Base-by-base conservation (phyloP, 441 rosid species). In the Corymbia citriodora region DNA sequence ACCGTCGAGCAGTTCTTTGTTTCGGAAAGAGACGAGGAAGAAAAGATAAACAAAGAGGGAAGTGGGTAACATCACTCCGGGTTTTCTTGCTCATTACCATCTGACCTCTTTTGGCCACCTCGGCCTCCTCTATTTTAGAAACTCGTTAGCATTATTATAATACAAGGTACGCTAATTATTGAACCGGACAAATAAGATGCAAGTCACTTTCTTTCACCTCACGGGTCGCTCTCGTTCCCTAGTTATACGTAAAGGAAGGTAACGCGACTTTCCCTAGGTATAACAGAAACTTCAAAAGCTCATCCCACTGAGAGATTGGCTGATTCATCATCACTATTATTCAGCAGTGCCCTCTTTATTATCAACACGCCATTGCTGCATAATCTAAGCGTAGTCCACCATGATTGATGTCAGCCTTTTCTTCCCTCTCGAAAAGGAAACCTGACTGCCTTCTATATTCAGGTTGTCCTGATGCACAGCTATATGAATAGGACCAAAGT, bases 51-150 rank as follows among this genome's bases (percentile, higher is more conserved):
- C n/a, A 79, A 79, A 25, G 31, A n/a, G 81, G 90, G 74, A 82
- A 93, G 93, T 94, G 96, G 94, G 82, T 87, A 91, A 72, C 97
- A 95, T 91, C 92, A 92, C 96, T 95, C 97, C 96, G 96, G 93
- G 91, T 90, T 94, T 94, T 93, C 90, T 89, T 95, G 92, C 93
- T 81, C 65, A 87, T 85, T 87, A 86, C 87, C 90, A 49, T 48
- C 65, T 31, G 45, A 40, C 87, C 72, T 68, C 88, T 59, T 50
- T 29, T 48, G 55, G 68, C 81, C 74, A 88, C 81, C 55, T 27
- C 57, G 36, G 86, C 87, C 85, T 52, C 27, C 57, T 87, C 88
- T 87, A 50, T 17, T 40, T 54, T 79, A 53, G 85, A 79, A 79
- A 79, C 85, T 12, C 53, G 29, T 45, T 7, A 23, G 52, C 7